Percentiles rank a stretch among this genome's conserved stretches.
Evolutionary conservation across 805 yeast species (phyloP).

Genomic region (Wickerhamomyces chambardii): DNA sequence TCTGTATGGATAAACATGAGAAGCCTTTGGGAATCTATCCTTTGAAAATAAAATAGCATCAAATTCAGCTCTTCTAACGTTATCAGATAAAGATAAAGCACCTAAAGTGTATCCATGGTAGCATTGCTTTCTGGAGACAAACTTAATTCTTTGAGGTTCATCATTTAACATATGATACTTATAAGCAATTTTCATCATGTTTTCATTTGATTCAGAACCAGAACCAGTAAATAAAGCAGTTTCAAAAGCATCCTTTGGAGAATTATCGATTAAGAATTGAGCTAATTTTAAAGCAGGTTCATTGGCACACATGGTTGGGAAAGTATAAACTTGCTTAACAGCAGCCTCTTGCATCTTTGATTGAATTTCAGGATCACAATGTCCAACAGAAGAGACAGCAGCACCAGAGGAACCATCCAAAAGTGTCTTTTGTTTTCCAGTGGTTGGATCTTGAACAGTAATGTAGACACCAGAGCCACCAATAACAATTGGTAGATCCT

Average conservation of each 20-base stretch:
- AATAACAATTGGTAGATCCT: no score
- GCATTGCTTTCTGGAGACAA: constrained; percentile 32
- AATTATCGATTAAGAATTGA: constrained; percentile 24
- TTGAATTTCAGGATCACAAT: constrained; percentile 29
- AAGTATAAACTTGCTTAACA: constrained; percentile 27
- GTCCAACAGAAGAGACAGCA: constrained; percentile 42
- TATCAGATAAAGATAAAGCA: constrained; percentile 30
- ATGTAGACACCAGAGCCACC: no score
- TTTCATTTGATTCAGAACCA: constrained; percentile 66
- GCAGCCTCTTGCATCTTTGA: constrained; percentile 27
- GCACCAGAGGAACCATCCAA: constrained; percentile 46
- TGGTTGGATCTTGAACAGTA: no score
- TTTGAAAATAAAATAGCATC: constrained; percentile 3
- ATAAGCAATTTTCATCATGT: constrained; percentile 49
- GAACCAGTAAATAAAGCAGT: constrained; percentile 43
- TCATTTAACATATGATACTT: constrained; percentile 37
- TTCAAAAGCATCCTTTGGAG: constrained; percentile 25
- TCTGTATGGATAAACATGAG: constrained; percentile 25
- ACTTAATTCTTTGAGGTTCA: constrained; percentile 28
- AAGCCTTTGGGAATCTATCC: constrained; percentile 14
- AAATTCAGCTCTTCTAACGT: no score
- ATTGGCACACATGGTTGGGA: constrained; percentile 22
- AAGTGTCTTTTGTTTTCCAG: no score
- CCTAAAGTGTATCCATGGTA: constrained; percentile 44
- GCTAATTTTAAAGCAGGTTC: constrained; percentile 33